phyloP scores from a whole-genome alignment of 306 rosid species.

The Rosa chinensis region DNA sequence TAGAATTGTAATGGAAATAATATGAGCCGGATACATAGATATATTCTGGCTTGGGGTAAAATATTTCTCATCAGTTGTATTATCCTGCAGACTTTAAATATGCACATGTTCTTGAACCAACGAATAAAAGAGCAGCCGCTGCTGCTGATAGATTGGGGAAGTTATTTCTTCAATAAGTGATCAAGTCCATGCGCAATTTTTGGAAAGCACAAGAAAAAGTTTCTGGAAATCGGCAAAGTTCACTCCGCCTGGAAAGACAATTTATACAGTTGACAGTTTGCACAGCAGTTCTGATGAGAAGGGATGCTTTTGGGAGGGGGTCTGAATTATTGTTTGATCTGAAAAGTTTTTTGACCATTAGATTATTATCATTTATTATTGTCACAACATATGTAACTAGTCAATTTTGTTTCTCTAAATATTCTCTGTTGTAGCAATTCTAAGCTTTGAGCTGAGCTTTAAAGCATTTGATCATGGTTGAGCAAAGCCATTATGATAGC shows the following conservation, averaged over 20 bases:
- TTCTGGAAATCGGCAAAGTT: not conserved
- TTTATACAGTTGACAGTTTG: not conserved
- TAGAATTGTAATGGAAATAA: not conserved
- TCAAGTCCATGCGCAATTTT: conserved; percentile 18
- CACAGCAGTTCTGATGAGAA: conserved; percentile 6
- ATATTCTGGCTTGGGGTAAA: not conserved
- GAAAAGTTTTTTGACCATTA: conserved; percentile 4
- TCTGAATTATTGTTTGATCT: conserved; percentile 18
- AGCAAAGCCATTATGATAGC: not conserved
- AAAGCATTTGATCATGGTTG: conserved; percentile 22
- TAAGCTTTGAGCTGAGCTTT: conserved; percentile 29
- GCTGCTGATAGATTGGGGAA: conserved; percentile 79
- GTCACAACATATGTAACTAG: conserved; percentile 19
- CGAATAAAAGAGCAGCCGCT: conserved; percentile 84
- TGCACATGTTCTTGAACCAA: conserved; percentile 96
- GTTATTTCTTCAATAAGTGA: conserved; percentile 53
- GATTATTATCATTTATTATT: conserved; percentile 7
- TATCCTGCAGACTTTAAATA: conserved; percentile 66
- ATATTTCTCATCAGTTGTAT: conserved; percentile 11
- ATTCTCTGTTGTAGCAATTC: conserved; percentile 40
- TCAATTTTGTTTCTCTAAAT: conserved; percentile 56
- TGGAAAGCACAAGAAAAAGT: conserved; percentile 18
- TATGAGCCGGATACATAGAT: not conserved
- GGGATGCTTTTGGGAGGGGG: conserved; percentile 18
- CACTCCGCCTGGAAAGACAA: not conserved